phyloP scores from a whole-genome alignment of 2,329 filamentous ascomycete species.

The Nothopassalora personata region DNA sequence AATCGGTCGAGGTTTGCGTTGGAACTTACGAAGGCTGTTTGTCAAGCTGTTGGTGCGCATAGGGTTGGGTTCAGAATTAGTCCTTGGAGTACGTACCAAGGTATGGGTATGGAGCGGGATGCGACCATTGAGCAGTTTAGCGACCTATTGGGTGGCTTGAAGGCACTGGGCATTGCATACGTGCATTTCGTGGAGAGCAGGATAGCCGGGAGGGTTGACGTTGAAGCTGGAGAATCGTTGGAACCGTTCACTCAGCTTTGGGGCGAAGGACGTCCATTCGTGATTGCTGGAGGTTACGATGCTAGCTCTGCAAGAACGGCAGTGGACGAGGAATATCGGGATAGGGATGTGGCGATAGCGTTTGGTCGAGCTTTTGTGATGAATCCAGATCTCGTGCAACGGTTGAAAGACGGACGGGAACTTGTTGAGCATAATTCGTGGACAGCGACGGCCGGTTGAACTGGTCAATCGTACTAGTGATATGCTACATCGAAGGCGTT shows the following conservation, averaged over 20 bases:
- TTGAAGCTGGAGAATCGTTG: slow-evolving; percentile 31
- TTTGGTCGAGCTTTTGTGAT: slow-evolving; percentile 48
- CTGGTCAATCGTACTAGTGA: not conserved
- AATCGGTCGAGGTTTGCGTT: slow-evolving; percentile 49
- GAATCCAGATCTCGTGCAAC: slow-evolving; percentile 45
- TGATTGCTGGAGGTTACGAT: slow-evolving; percentile 45
- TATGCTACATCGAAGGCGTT: no score
- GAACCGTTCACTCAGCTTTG: slow-evolving; percentile 45
- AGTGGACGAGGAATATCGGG: slow-evolving; percentile 32
- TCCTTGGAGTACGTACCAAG: slow-evolving; percentile 57
- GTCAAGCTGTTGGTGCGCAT: slow-evolving; percentile 46
- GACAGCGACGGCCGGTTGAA: not conserved
- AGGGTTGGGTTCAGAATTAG: slow-evolving; percentile 52
- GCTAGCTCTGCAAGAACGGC: slow-evolving; percentile 36
- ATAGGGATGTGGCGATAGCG: slow-evolving; percentile 40
- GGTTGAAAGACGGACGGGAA: not conserved
- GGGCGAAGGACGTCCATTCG: slow-evolving; percentile 41
- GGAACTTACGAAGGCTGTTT: slow-evolving; percentile 50
- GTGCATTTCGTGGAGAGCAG: slow-evolving; percentile 58
- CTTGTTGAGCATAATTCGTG: not conserved
- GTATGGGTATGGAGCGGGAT: slow-evolving; percentile 44
- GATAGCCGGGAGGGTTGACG: slow-evolving; percentile 41
- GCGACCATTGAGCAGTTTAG: slow-evolving; percentile 60
- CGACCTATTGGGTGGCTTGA: slow-evolving; percentile 50
- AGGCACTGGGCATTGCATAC: slow-evolving; percentile 53